Base-by-base conservation (phyloP, 768 basidiomycete genomes). In the Ephemerocybe angulata region DNA sequence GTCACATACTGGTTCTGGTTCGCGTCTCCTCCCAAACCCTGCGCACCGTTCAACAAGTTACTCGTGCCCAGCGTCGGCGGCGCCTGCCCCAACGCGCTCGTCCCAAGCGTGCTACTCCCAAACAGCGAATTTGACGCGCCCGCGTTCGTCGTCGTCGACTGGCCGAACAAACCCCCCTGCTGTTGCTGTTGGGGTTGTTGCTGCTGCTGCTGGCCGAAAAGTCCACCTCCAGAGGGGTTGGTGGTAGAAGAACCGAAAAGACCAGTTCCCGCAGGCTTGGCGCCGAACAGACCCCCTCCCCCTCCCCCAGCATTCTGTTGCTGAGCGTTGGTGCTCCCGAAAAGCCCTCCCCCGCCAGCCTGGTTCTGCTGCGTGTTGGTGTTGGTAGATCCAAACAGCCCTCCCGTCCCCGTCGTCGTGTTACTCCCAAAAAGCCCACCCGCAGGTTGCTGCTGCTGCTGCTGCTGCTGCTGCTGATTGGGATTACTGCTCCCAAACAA, bases 1-100 rank as follows among this genome's bases (percentile, higher is more conserved):
- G 73, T 77, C 2, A 69, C 59, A 54, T 81, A 85, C 59, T 90
- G 84, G 12, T 73, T 71, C 55, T n/a, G n/a, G n/a, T n/a, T n/a
- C n/a, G n/a, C n/a, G n/a, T n/a, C n/a, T n/a, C n/a, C n/a, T n/a
- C n/a, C n/a, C n/a, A n/a, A n/a, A n/a, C n/a, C n/a, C n/a, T 84
- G 83, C 6, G 84, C 76, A 67, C 86, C 84, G n/a, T 76, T 40
- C 58, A 75, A 60, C 33, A 77, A 63, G 61, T 65, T 62, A 54
- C 64, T 70, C 10, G 67, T 55, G 17, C 65, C 66, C 17, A 77
- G 63, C 21, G 65, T 60, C 12, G 76, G 73, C 4, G 28, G 21
- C 4, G 54, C 46, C 40, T 52, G 52, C n/a, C 78, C 73, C 17
- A 79, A 63, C 3, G 65, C 54, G 49, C 62, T 69, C 13, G 61